Conservation (phyloP, 2,329 filamentous ascomycete genomes). For the Zasmidium cellare region DNA sequence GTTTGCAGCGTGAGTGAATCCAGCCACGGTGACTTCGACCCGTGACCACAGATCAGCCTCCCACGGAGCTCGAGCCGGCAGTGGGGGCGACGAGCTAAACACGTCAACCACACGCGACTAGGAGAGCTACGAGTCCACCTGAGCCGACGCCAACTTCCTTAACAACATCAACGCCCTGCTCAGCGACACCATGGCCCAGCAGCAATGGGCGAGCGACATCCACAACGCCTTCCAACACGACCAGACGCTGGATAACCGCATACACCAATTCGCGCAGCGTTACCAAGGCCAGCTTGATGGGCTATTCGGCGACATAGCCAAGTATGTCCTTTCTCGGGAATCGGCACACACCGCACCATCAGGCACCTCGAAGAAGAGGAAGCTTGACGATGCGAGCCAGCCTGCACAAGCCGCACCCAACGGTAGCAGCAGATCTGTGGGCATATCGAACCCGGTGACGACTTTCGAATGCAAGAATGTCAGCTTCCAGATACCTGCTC, state of each 20-base stretch:
- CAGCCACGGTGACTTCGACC: neutral
- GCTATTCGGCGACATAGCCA: conserved; percentile 53
- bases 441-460: conserved; percentile 33
- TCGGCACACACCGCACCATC: conserved; percentile 31
- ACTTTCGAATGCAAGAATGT: conserved; percentile 54
- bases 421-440: conserved; percentile 12
- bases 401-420: conserved; percentile 7
- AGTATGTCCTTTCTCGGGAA: conserved; percentile 39
- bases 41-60: neutral
- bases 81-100: neutral
- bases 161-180: neutral
- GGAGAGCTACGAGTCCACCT: neutral
- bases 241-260: conserved; percentile 15
- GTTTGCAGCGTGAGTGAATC: neutral
- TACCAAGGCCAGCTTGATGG: conserved; percentile 24
- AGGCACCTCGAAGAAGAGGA: conserved; percentile 48
- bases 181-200: neutral
- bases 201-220: conserved; percentile 11
- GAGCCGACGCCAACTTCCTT: neutral
- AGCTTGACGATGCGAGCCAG: conserved; percentile 43
- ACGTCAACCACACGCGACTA: neutral
- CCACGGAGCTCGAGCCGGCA: neutral
- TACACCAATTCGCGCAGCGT: conserved; percentile 17
- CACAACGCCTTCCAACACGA: conserved; percentile 21
- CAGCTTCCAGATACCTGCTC: conserved; percentile 61